These are phyloP conservation scores for Solanum dulcamara DNA, from an alignment of 257 asterid genomes.

Conservation along the genomic window DNA sequence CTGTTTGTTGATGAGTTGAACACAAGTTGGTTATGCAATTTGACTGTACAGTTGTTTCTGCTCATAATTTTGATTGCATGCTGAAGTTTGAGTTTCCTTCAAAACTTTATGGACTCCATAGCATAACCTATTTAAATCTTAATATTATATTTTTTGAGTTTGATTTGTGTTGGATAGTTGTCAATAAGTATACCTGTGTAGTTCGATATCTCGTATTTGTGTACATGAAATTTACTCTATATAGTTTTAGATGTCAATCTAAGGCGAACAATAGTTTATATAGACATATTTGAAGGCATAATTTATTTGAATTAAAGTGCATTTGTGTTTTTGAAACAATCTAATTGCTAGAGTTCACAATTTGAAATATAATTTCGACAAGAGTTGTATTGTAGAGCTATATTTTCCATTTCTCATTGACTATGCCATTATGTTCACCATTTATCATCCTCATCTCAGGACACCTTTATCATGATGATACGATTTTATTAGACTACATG, in stretches of 20 bases:
- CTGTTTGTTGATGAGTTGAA: not conserved
- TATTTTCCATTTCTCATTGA: not conserved
- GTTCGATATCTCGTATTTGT: not conserved
- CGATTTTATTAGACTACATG: not conserved
- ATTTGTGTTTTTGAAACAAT: not conserved
- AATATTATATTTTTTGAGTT: not conserved
- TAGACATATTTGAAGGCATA: not conserved
- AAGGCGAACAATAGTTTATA: not conserved
- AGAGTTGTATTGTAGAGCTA: not conserved
- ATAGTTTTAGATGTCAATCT: not conserved
- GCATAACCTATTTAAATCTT: not conserved
- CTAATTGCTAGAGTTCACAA: no score
- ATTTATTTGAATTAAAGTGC: no score
- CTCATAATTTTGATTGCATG: not conserved
- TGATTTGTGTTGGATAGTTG: not conserved
- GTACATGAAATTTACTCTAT: not conserved
- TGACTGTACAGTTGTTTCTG: not conserved
- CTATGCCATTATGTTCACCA: not conserved
- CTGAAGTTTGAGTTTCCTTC: not conserved
- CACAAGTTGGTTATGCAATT: not conserved
- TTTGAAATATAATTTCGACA: no score
- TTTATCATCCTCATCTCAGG: not conserved
- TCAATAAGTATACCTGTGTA: not conserved
- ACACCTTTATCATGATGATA: not conserved
- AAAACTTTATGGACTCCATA: not conserved